phyloP scores from a whole-genome alignment of 2,329 filamentous ascomycete species.

The Diplodia corticola region DNA sequence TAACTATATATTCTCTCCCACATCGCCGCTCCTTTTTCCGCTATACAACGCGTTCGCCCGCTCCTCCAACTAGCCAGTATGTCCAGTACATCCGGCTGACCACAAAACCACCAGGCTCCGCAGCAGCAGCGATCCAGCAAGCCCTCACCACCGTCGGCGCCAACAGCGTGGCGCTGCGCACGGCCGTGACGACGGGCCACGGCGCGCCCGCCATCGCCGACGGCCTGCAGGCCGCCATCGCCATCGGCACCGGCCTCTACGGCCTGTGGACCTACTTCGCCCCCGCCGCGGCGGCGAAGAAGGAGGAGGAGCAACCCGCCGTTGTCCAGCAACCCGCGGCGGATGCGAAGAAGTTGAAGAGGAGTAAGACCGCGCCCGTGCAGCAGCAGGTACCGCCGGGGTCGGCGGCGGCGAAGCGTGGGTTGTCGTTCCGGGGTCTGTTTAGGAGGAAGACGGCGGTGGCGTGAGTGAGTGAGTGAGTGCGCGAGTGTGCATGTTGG shows the following conservation, averaged over 20 bases:
- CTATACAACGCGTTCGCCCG: too few species aligned
- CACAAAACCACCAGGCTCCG: not conserved
- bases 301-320: too few species aligned
- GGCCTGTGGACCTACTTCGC: conserved; percentile 4
- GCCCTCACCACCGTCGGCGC: not conserved
- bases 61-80: too few species aligned
- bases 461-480: not conserved
- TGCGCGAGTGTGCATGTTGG: too few species aligned
- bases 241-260: not conserved
- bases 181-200: not conserved
- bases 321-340: not conserved
- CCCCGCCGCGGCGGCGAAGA: not conserved
- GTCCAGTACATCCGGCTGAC: not conserved
- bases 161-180: not conserved
- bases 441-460: not conserved
- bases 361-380: not conserved
- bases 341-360: not conserved
- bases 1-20: too few species aligned
- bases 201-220: not conserved
- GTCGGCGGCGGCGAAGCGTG: not conserved
- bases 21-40: too few species aligned
- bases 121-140: not conserved
- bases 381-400: not conserved
- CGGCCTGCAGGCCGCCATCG: conserved; percentile 1
- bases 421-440: not conserved